Evolutionary conservation across 345 rosid genomes (phyloP).

Genomic region (Eucalyptus tenuipes): DNA sequence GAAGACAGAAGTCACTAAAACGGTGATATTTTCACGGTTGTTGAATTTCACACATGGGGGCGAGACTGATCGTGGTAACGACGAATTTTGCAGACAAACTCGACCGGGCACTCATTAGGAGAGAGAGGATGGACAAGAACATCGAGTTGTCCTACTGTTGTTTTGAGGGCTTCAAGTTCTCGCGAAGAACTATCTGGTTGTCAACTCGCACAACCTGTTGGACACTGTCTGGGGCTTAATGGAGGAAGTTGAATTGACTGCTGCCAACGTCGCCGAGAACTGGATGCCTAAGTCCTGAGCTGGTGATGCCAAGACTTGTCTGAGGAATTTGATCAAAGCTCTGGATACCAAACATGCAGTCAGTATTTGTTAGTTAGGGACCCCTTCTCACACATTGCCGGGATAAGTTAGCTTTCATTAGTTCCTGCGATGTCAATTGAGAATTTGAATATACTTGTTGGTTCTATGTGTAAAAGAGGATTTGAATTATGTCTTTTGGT

Average conservation of each 20-base stretch:
- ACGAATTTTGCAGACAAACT: slow-evolving; percentile 14
- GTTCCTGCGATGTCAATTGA: no score
- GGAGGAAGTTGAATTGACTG: background rate
- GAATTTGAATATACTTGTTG: no score
- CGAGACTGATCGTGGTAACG: slow-evolving; percentile 4
- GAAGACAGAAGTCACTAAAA: background rate
- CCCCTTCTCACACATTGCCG: no score
- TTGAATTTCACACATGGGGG: slow-evolving; percentile 15
- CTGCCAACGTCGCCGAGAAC: slow-evolving; percentile 22
- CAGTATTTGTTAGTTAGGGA: no score
- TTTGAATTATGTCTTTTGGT: no score
- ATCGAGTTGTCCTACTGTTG: slow-evolving; percentile 15
- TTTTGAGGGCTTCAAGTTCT: slow-evolving; percentile 21
- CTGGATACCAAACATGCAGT: no score
- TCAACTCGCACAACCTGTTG: background rate
- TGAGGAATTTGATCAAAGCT: no score
- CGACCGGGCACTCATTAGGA: background rate
- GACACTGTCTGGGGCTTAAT: background rate
- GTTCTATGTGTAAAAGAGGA: no score
- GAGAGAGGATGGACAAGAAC: slow-evolving; percentile 19
- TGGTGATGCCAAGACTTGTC: no score
- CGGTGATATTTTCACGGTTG: slow-evolving; percentile 17
- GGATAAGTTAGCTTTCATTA: no score
- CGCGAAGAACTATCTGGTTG: slow-evolving; percentile 4
- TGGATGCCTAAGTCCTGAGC: slow-evolving; percentile 1